Conservation (phyloP, 495 filamentous ascomycete species). For the Bryoglossum gracile region DNA sequence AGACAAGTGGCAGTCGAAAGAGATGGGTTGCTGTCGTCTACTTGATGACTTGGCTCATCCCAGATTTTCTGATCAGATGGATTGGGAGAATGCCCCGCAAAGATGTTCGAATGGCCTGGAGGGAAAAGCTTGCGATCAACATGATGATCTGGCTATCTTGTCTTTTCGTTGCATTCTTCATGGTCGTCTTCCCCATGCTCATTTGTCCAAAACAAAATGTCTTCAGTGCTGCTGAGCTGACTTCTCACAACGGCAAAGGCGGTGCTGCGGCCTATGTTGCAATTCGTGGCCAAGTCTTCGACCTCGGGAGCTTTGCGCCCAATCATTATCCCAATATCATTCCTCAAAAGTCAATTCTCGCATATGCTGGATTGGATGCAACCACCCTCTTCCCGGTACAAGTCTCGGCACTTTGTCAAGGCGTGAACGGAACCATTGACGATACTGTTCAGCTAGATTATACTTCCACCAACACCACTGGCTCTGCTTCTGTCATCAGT, state of each 20-base stretch:
- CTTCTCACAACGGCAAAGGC: conserved; percentile 63
- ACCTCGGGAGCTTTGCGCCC: conserved; percentile 66
- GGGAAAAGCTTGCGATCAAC: conserved; percentile 98
- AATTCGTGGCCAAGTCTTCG: conserved; percentile 84
- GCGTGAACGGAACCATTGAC: conserved; percentile 57
- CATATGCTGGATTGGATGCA: conserved; percentile 82
- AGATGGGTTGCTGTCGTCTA: conserved; percentile 90
- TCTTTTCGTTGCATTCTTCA: conserved; percentile 73
- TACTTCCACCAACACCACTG: conserved; percentile 65
- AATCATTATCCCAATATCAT: conserved; percentile 78
- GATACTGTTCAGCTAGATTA: conserved; percentile 75
- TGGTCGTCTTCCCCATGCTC: conserved; percentile 75
- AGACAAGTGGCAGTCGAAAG: conserved; percentile 73
- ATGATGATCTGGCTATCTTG: conserved; percentile 92
- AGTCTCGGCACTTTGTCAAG: conserved; percentile 85
- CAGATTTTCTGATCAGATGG: conserved; percentile 72
- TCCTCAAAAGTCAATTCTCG: conserved; percentile 53
- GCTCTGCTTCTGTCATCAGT: conserved; percentile 54
- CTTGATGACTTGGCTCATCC: conserved; percentile 76
- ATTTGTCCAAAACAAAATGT: conserved; percentile 91
- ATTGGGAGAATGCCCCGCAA: conserved; percentile 84
- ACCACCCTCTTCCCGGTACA: conserved; percentile 89
- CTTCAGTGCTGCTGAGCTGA: conserved; percentile 72
- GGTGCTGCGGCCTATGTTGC: conserved; percentile 58
- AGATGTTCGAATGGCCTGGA: conserved; percentile 90